Conservation (phyloP, 495 filamentous ascomycete species). For the Terfezia boudieri region DNA sequence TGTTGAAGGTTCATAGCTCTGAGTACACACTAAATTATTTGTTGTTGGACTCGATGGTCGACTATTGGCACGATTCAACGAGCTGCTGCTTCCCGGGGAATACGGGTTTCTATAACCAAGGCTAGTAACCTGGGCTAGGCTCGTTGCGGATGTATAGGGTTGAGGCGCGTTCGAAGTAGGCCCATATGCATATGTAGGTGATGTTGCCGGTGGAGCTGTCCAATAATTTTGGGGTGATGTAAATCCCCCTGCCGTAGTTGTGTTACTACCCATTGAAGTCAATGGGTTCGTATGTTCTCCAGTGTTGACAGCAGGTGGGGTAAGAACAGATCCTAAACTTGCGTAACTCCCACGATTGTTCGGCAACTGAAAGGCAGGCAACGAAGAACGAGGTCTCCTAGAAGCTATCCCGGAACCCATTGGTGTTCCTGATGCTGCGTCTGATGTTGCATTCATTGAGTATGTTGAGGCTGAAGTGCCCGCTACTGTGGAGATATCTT, state of each 20-base stretch:
- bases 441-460: slow-evolving; percentile 5
- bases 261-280: slow-evolving; percentile 12
- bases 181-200: slow-evolving; percentile 13
- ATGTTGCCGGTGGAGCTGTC: slow-evolving; percentile 3
- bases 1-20: slow-evolving; percentile 4
- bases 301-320: slow-evolving; percentile 12
- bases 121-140: background rate
- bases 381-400: slow-evolving; percentile 13
- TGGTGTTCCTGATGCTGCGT: slow-evolving; percentile 6
- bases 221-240: slow-evolving; percentile 16
- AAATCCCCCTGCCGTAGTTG: slow-evolving; percentile 10
- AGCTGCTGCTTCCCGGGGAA: slow-evolving; percentile 8
- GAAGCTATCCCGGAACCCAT: slow-evolving; percentile 16
- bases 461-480: slow-evolving; percentile 12
- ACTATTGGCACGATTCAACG: slow-evolving; percentile 9
- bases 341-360: slow-evolving; percentile 11
- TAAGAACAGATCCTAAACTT: slow-evolving; percentile 12
- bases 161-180: slow-evolving; percentile 2
- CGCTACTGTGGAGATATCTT: slow-evolving; percentile 15
- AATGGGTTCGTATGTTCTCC: slow-evolving; percentile 15
- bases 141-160: background rate
- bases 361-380: slow-evolving; percentile 15
- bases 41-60: slow-evolving; percentile 14
- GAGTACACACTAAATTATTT: slow-evolving; percentile 12
- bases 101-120: slow-evolving; percentile 10